Conservation (phyloP, 1,139 yeast genomes). For the Yamadazyma epiphylla region DNA sequence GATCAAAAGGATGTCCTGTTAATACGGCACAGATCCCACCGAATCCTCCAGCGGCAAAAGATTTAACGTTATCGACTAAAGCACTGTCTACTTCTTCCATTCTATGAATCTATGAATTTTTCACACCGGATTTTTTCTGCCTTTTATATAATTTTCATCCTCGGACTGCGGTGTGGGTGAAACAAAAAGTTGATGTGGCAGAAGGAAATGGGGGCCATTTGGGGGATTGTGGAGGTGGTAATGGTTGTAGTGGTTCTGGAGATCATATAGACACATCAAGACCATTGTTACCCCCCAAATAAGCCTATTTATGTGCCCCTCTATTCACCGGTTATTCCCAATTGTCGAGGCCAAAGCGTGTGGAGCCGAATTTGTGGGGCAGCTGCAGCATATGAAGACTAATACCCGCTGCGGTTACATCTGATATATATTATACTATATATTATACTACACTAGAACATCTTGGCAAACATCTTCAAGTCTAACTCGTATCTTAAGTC, state of each 20-base stretch:
- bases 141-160: conserved; percentile 5
- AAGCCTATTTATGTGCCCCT: too few species aligned
- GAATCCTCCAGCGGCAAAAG: conserved; percentile 85
- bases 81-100: conserved; percentile 51
- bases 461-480: conserved; percentile 11
- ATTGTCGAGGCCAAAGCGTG: too few species aligned
- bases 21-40: conserved; percentile 49
- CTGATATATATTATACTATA: too few species aligned
- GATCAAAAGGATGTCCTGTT: conserved; percentile 95
- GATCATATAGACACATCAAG: too few species aligned
- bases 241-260: too few species aligned
- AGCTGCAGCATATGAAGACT: neutral
- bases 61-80: conserved; percentile 56
- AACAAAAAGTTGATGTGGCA: too few species aligned
- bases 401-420: too few species aligned
- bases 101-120: neutral
- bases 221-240: too few species aligned
- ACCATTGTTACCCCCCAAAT: too few species aligned
- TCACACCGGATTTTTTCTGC: neutral
- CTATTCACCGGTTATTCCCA: too few species aligned
- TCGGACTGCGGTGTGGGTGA: conserved; percentile 7
- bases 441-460: conserved; percentile 1
- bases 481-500: conserved; percentile 29
- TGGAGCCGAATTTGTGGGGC: conserved; percentile 1
- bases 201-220: neutral